Evolutionary conservation across 768 basidiomycete species (phyloP), one percentile per base, ranked within the genome.

Genomic region (Nidularia pulvinata): DNA sequence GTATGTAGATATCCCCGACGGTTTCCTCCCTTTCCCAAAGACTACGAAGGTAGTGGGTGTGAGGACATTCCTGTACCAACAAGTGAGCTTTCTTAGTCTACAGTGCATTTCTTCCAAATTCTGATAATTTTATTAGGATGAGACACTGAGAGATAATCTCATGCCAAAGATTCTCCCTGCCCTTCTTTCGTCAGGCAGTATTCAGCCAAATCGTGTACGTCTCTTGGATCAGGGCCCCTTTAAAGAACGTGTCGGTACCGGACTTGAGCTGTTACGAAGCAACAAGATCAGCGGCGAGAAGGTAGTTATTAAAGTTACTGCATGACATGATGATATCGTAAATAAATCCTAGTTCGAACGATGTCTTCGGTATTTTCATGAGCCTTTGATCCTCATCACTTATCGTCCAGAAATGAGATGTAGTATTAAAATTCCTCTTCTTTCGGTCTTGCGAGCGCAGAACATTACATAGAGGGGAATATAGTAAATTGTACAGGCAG

Each of bases 231-330:
- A 77, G 48, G 80, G 78, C 1, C 59, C 67, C 10, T 64, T 82
- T 49, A 67, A 71, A 50, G 73, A 78, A 33, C 68, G 80, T 25
- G 73, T 75, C 1, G 67, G 62, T 13, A 59, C 53, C n/a, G 81
- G 76, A 0, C 58, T 82, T 42, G 72, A 78, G 48, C 56, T 82
- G 37, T 54, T 82, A 43, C 71, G 78, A 48, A 69, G 74, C 34
- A 79, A 79, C 55, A 71, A 76, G 61, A 62, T 81, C 44, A 79
- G 75, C 37, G 80, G 80, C 22, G 77, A 81, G 63, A 83, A 82
- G 53, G 68, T 79, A 1, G 62, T 82, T 1, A 69, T 82, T 0
- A 74, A 75, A 55, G 61, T 78, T 10, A 53, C 57, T 16, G 3
- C 48, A 11, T 49, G 48, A 49, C 22, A 4, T 14, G n/a, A 16